Percentiles rank a stretch among this genome's conserved stretches.
phyloP scores from a whole-genome alignment of 352 stramenopile genomes.

The Phytophthora sp. region DNA sequence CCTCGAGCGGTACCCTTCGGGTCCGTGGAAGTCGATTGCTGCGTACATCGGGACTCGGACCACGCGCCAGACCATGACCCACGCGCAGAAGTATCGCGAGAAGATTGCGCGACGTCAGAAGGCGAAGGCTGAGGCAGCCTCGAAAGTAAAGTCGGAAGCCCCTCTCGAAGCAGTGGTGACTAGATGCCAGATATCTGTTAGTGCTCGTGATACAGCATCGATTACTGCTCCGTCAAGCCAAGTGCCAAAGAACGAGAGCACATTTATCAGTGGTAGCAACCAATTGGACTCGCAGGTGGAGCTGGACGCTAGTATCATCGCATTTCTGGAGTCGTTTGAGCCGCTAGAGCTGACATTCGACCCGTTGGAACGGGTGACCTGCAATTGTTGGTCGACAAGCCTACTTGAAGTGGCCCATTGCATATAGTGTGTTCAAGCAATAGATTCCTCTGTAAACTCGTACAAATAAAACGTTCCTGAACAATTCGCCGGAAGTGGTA shows the following conservation, averaged over 20 bases:
- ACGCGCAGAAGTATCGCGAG: constrained; percentile 56
- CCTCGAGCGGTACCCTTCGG: constrained; percentile 41
- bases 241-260: constrained; percentile 9
- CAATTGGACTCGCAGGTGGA: constrained; percentile 32
- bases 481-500: no score
- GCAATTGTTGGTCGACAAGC: constrained; percentile 28
- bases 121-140: constrained; percentile 23
- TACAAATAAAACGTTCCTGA: no score
- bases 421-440: no score
- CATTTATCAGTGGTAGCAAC: constrained; percentile 29
- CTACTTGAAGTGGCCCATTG: no score
- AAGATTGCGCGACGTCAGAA: constrained; percentile 53
- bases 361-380: constrained; percentile 10
- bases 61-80: constrained; percentile 57
- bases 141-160: constrained; percentile 19
- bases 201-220: no score
- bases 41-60: constrained; percentile 61
- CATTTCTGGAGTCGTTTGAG: constrained; percentile 42
- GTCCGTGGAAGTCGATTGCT: constrained; percentile 48
- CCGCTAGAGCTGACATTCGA: constrained; percentile 40
- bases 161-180: constrained; percentile 14
- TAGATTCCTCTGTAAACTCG: no score
- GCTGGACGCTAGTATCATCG: constrained; percentile 41
- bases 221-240: no score
- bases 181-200: neutral